phyloP scores from a whole-genome alignment of 176 grass and related monocot genomes.

The bread wheat (Triticum aestivum) region IWGSC_CS_RefSeq_v2.1 NC_057810.1:104641027-104641526 shows the following conservation, averaged over 20 bases:
- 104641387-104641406: too few species aligned
- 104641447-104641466: too few species aligned
- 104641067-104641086: background rate
- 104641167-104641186: background rate
- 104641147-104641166: background rate
- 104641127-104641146: background rate
- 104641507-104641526: too few species aligned
- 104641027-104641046: constrained; percentile 55
- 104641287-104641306: background rate
- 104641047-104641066: background rate
- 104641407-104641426: too few species aligned
- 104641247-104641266: constrained; percentile 29
- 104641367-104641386: background rate
- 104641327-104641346: background rate
- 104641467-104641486: too few species aligned
- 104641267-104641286: background rate
- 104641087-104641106: background rate
- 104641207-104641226: background rate
- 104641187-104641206: background rate
- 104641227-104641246: background rate
- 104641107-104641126: background rate
- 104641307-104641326: background rate
- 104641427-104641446: too few species aligned
- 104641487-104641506: too few species aligned
- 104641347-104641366: background rate